Conservation (phyloP, 106 monocot species). For the Gastrodia elata region DNA sequence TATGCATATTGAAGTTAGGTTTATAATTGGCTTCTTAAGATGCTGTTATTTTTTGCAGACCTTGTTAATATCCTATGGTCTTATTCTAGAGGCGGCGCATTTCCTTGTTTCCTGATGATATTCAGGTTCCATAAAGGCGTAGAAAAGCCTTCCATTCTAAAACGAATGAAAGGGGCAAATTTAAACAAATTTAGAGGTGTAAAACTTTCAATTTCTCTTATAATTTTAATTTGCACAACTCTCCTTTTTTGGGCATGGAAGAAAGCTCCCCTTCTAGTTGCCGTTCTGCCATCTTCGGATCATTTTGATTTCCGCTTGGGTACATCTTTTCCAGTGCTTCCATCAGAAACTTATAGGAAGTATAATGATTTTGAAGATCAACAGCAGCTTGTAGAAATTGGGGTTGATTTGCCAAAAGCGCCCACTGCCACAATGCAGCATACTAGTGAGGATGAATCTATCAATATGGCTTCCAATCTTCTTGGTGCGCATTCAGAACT, state of each 20-base stretch:
- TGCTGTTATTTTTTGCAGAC: background rate
- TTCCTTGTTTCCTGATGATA: slow-evolving; percentile 1
- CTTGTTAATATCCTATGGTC: background rate
- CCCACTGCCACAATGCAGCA: background rate
- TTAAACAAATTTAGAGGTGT: slow-evolving; percentile 32
- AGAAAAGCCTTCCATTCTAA: background rate
- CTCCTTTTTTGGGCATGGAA: slow-evolving; percentile 61
- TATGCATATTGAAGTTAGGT: no score
- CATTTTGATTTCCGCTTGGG: slow-evolving; percentile 17
- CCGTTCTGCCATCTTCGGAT: slow-evolving; percentile 26
- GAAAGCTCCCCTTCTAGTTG: slow-evolving; percentile 28
- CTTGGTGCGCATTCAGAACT: background rate
- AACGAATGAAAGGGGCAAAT: slow-evolving; percentile 45
- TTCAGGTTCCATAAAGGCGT: background rate
- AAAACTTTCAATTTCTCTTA: slow-evolving; percentile 39
- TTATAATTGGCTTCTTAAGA: background rate
- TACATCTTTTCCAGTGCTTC: slow-evolving; percentile 20
- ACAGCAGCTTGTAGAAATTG: slow-evolving; percentile 7
- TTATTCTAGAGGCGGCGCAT: background rate
- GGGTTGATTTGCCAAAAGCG: slow-evolving; percentile 1
- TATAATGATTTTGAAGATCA: background rate
- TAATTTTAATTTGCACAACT: slow-evolving; percentile 38
- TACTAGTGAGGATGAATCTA: background rate
- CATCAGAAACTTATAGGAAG: background rate
- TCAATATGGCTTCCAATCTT: background rate